Conservation (phyloP, 805 yeast species). For the Jamesozyma piceae region DNA sequence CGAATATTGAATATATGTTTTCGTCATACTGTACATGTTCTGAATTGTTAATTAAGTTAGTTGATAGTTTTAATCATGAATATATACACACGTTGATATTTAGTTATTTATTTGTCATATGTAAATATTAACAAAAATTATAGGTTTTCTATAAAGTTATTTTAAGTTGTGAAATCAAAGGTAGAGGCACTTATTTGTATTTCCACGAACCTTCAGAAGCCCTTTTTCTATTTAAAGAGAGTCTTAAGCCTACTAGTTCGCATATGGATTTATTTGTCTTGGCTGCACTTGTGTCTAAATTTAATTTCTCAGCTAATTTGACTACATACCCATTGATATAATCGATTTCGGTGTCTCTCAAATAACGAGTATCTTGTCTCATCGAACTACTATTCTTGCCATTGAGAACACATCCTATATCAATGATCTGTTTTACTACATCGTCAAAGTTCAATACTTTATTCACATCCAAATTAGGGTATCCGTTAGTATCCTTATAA, state of each 20-base stretch:
- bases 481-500: slow-evolving; percentile 13
- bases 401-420: slow-evolving; percentile 38
- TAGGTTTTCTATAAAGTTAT: too few relatives aligned
- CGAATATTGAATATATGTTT: too few relatives aligned
- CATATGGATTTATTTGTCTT: slow-evolving; percentile 29
- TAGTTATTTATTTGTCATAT: too few relatives aligned
- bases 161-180: too few relatives aligned
- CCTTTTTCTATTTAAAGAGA: slow-evolving; percentile 21
- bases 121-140: too few relatives aligned
- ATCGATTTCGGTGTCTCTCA: slow-evolving; percentile 64
- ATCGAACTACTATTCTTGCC: slow-evolving; percentile 45
- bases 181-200: too few relatives aligned
- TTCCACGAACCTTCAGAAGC: slow-evolving; percentile 3
- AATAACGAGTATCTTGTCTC: slow-evolving; percentile 45
- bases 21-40: too few relatives aligned
- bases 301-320: slow-evolving; percentile 40
- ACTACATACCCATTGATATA: slow-evolving; percentile 77
- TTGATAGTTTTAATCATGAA: too few relatives aligned
- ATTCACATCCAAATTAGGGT: slow-evolving; percentile 24
- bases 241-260: slow-evolving; percentile 30
- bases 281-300: slow-evolving; percentile 20
- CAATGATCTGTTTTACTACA: slow-evolving; percentile 31
- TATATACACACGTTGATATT: too few relatives aligned
- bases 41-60: too few relatives aligned
- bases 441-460: slow-evolving; percentile 26